Conservation (phyloP, 129 eudicot genomes). For the Flaveria bidentis region DNA sequence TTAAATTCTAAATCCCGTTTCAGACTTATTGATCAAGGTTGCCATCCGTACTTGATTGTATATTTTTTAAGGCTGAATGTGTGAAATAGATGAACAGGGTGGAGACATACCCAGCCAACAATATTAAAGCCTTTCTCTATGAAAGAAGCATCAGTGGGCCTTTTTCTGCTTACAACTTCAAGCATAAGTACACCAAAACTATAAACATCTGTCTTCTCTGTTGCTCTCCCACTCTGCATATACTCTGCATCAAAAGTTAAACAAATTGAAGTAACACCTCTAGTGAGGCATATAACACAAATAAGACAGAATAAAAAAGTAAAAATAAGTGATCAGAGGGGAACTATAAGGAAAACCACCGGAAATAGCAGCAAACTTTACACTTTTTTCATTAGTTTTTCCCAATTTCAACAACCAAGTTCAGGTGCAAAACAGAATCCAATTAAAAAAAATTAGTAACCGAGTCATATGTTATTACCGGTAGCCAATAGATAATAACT, state of each 20-base stretch:
- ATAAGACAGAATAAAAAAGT: neutral
- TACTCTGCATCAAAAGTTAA: constrained; percentile 57
- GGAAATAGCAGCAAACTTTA: neutral
- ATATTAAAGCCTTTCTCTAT: constrained; percentile 82
- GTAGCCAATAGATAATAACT: neutral
- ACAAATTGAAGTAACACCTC: neutral
- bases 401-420: neutral
- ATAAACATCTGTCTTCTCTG: constrained; percentile 81
- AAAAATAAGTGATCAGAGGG: neutral
- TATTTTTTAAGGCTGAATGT: constrained; percentile 8
- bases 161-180: constrained; percentile 73
- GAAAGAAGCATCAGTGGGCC: constrained; percentile 83
- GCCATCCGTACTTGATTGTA: constrained; percentile 12
- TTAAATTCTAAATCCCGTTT: neutral
- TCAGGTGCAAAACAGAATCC: neutral
- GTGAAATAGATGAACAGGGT: neutral
- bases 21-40: neutral
- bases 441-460: neutral
- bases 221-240: constrained; percentile 97
- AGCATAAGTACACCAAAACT: constrained; percentile 82
- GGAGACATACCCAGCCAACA: constrained; percentile 75
- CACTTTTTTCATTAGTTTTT: neutral
- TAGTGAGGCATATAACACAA: neutral
- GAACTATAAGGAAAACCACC: neutral
- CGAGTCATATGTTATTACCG: neutral